phyloP scores from a whole-genome alignment of 1,139 yeast genomes.

The Diutina neorugosa region DNA sequence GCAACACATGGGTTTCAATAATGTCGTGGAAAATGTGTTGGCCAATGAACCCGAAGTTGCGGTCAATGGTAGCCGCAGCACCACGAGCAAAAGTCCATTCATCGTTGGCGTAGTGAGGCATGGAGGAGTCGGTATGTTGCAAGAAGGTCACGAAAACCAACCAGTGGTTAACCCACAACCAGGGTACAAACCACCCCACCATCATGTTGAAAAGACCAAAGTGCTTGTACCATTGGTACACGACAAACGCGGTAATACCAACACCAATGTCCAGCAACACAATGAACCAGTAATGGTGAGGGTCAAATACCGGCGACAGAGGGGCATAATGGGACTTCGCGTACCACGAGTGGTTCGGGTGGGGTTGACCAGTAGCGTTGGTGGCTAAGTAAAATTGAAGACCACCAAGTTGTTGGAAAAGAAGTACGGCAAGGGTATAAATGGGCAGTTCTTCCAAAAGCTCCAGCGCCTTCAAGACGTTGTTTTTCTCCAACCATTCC shows the following conservation, averaged over 20 bases:
- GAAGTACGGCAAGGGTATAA: constrained; percentile 38
- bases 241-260: constrained; percentile 34
- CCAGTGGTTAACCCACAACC: constrained; percentile 81
- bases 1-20: constrained; percentile 82
- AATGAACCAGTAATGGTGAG: constrained; percentile 57
- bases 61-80: constrained; percentile 79
- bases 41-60: constrained; percentile 76
- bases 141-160: constrained; percentile 74
- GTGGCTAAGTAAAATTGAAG: constrained; percentile 53
- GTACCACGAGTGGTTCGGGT: constrained; percentile 12
- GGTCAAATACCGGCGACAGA: constrained; percentile 58
- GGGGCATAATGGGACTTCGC: constrained; percentile 63
- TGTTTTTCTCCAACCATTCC: constrained; percentile 29
- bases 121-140: constrained; percentile 72
- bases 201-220: constrained; percentile 55
- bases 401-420: constrained; percentile 69
- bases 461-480: constrained; percentile 38
- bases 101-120: constrained; percentile 65
- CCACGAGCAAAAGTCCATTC: constrained; percentile 86
- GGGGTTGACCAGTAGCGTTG: constrained; percentile 70
- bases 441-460: constrained; percentile 67
- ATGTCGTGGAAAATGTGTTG: constrained; percentile 76
- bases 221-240: constrained; percentile 51
- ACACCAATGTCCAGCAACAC: constrained; percentile 67
- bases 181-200: constrained; percentile 69